Evolutionary conservation across 2,329 filamentous ascomycete genomes (phyloP).

Genomic region (Alternaria novae-zelandiae): DNA sequence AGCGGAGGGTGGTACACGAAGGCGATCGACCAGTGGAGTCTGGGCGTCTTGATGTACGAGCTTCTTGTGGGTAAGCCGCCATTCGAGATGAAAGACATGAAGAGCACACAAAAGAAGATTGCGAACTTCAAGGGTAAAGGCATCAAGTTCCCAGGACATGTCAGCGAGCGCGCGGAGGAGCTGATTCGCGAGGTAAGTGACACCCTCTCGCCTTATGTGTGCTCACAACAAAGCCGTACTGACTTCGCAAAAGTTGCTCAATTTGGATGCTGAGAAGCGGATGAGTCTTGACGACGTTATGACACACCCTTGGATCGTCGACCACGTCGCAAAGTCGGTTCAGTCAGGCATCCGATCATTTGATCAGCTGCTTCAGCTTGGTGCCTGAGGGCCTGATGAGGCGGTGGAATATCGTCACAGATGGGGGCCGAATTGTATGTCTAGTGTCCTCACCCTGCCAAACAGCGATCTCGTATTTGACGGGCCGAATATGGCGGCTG

Average conservation of each 20-base stretch:
- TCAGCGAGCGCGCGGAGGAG: conserved; percentile 84
- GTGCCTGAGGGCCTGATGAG: background rate
- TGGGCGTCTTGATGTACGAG: conserved; percentile 93
- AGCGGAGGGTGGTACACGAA: conserved; percentile 85
- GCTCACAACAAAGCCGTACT: background rate
- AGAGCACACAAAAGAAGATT: conserved; percentile 83
- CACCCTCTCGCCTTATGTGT: background rate
- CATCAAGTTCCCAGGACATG: conserved; percentile 83
- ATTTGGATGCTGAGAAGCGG: conserved; percentile 82
- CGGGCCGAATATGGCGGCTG: background rate
- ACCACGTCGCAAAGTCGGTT: conserved; percentile 59
- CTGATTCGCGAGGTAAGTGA: conserved; percentile 62
- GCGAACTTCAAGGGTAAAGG: conserved; percentile 71
- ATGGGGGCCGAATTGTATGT: background rate
- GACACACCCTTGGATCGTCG: conserved; percentile 86
- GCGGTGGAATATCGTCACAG: background rate
- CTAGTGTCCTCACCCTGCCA: background rate
- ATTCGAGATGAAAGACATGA: conserved; percentile 87
- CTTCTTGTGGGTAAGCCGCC: conserved; percentile 91
- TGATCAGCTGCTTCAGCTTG: conserved; percentile 1
- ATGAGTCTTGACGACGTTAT: conserved; percentile 85
- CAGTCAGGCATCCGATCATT: conserved; percentile 5
- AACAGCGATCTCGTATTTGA: background rate
- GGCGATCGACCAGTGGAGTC: conserved; percentile 91
- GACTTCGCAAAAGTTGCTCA: conserved; percentile 17